Evolutionary conservation across 2,329 filamentous ascomycete species (phyloP), one percentile per base, ranked within the genome.

Genomic region (Colletotrichum plurivorum): DNA sequence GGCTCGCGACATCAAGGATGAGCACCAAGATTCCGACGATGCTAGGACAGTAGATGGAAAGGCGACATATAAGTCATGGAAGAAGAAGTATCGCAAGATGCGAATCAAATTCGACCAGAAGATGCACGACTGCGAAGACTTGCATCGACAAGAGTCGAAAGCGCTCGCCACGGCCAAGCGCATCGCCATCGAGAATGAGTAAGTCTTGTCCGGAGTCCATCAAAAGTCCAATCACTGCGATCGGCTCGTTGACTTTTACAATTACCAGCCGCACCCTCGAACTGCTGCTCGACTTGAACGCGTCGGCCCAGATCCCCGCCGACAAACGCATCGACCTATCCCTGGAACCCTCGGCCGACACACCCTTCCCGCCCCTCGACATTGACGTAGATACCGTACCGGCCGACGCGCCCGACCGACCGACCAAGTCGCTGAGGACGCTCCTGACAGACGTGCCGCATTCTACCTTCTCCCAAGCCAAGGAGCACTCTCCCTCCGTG

Each of bases 81-180:
- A 93, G 88, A 97, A 97, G 84, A 99, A 99, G 85, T 99, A 97
- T 80, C 92, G 93, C 75, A 97, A 97, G 87, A 93, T 96, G 90
- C 91, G 92, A 81, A 87, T 92, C 78, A 85, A 87, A 31, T 97
- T 96, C 77, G 93, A 96, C 74, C 86, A 90, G 58, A 90, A 89
- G 76, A 93, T 95, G 88, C 88, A 91, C 66, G 90, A 94, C 73
- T 93, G 94, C 78, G 96, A 97, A 81, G 88, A 91, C 63, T 86
- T 96, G 69, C 96, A 96, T 81, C 90, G 90, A 75, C 87, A 93
- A 63, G 94, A 96, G 80, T 93, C 93, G 79, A 91, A 92, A 80
- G 93, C 95, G 43, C 90, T 92, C 70, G 90, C 92, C 73, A 92
- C 94, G 4, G 93, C 94, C 22, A 94, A 93, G 79, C 89, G 94